phyloP scores from a whole-genome alignment of 116 monocot genomes.

The Zostera marina region DNA sequence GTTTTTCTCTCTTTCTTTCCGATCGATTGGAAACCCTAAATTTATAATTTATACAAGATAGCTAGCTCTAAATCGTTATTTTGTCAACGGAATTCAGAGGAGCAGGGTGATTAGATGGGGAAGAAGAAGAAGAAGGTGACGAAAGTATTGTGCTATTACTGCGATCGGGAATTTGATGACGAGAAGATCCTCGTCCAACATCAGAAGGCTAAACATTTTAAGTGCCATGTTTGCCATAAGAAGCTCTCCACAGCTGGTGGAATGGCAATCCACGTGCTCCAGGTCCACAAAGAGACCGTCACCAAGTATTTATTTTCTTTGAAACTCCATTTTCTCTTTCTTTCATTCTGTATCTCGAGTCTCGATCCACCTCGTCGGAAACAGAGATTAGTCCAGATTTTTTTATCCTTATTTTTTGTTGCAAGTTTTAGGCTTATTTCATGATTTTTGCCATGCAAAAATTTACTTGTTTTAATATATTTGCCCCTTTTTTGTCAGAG shows the following conservation, averaged over 20 bases:
- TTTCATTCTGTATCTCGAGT: not conserved
- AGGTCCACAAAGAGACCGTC: constrained; percentile 97
- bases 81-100: not conserved
- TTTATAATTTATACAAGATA: no score
- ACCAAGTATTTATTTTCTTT: constrained; percentile 41
- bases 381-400: no score
- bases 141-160: constrained; percentile 98
- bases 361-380: no score
- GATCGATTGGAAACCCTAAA: no score
- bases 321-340: no score
- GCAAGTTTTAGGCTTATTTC: no score
- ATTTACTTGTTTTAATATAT: not conserved
- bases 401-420: no score
- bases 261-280: constrained; percentile 97
- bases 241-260: constrained; percentile 97
- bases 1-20: no score
- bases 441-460: no score
- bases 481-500: constrained; percentile 25
- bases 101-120: constrained; percentile 32
- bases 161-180: constrained; percentile 98
- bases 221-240: constrained; percentile 98
- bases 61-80: no score
- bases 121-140: constrained; percentile 93
- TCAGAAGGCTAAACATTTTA: constrained; percentile 99
- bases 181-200: constrained; percentile 99